These are phyloP conservation scores for Vanrija pseudolonga DNA, from an alignment of 1,284 basidiomycete species.

Conservation along the genomic window DNA sequence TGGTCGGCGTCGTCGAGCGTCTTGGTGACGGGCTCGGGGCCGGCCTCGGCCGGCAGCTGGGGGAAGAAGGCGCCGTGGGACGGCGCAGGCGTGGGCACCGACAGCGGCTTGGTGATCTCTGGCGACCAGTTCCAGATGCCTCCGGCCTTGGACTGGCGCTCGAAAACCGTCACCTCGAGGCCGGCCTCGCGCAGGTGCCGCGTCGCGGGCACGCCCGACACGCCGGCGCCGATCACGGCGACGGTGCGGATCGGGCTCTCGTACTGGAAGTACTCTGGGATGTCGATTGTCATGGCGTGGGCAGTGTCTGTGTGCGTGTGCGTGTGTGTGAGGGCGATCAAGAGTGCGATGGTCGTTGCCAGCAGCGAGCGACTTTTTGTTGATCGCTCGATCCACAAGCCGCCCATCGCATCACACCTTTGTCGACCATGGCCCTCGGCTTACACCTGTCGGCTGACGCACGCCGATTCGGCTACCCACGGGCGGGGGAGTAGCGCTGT, in stretches of 20 bases:
- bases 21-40: slow-evolving; percentile 19
- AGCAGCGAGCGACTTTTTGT: too few relatives aligned
- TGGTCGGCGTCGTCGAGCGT: slow-evolving; percentile 37
- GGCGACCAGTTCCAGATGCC: slow-evolving; percentile 55
- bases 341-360: neutral
- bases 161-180: slow-evolving; percentile 52
- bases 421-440: too few relatives aligned
- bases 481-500: too few relatives aligned
- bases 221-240: slow-evolving; percentile 33
- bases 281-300: neutral
- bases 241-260: slow-evolving; percentile 20
- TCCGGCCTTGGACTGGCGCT: slow-evolving; percentile 51
- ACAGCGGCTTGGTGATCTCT: slow-evolving; percentile 45
- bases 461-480: too few relatives aligned
- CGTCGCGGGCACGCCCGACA: slow-evolving; percentile 23
- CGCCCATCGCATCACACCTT: too few relatives aligned
- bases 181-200: slow-evolving; percentile 35
- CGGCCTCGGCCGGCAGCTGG: neutral
- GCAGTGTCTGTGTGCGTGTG: too few relatives aligned
- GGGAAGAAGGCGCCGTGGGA: slow-evolving; percentile 51
- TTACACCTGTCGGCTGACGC: too few relatives aligned
- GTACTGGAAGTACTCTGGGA: slow-evolving; percentile 8
- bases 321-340: neutral
- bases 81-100: slow-evolving; percentile 51
- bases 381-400: too few relatives aligned